Evolutionary conservation across 1,284 basidiomycete genomes (phyloP).

Genomic region (Sporisorium exsertum): DNA sequence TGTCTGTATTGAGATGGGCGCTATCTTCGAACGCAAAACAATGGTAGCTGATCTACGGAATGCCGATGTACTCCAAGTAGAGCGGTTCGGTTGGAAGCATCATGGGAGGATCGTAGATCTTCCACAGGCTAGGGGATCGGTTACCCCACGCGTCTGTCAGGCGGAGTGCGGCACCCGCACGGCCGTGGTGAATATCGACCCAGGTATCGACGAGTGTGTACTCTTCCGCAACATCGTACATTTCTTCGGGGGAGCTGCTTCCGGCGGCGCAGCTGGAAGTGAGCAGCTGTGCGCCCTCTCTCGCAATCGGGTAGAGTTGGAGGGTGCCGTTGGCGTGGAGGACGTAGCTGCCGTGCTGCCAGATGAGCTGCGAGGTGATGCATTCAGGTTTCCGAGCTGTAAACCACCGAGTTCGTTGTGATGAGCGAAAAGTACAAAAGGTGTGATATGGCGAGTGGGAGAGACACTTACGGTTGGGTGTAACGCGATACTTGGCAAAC

Average conservation of each 20-base stretch:
- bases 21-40: neutral
- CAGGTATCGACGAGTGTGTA: constrained; percentile 50
- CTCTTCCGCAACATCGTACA: constrained; percentile 44
- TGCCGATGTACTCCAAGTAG: constrained; percentile 51
- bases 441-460: neutral
- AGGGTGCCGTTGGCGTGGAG: constrained; percentile 55
- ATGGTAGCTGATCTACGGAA: constrained; percentile 12
- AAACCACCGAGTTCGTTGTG: no score
- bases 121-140: constrained; percentile 45
- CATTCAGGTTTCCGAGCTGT: constrained; percentile 58
- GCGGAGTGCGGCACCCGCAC: constrained; percentile 18
- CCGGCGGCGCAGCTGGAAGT: constrained; percentile 26
- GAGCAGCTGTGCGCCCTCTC: constrained; percentile 48
- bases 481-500: constrained; percentile 62
- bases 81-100: constrained; percentile 61
- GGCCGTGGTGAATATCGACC: constrained; percentile 36
- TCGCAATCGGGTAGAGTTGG: constrained; percentile 35
- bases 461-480: constrained; percentile 53
- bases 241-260: constrained; percentile 34
- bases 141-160: constrained; percentile 45
- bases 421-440: neutral
- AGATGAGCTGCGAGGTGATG: constrained; percentile 62
- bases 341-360: constrained; percentile 68
- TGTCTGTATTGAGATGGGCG: constrained; percentile 11
- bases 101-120: constrained; percentile 62